Percentiles rank a stretch among this genome's conserved stretches.
Conservation (phyloP, 805 yeast genomes). For the Komagataella ulmi region DNA sequence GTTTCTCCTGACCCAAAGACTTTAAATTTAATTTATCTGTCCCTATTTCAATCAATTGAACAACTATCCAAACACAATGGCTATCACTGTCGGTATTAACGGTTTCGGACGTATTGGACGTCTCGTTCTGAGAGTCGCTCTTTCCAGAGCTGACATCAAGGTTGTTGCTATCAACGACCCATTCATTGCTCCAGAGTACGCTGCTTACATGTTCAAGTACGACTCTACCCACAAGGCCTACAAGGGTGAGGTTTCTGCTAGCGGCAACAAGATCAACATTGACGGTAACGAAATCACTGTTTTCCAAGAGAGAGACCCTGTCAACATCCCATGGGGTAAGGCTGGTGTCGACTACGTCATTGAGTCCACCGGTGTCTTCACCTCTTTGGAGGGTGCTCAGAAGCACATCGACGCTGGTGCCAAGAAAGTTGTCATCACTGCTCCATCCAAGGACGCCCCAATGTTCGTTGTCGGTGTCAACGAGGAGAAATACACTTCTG, state of each 20-base stretch:
- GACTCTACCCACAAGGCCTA: conserved; percentile 87
- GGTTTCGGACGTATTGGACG: conserved; percentile 95
- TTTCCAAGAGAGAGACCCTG: conserved; percentile 78
- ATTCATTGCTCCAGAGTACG: conserved; percentile 79
- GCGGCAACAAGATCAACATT: conserved; percentile 48
- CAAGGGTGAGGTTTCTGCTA: conserved; percentile 56
- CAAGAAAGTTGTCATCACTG: conserved; percentile 89
- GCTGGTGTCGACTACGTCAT: conserved; percentile 75
- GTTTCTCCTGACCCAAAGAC: not conserved
- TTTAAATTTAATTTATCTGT: not conserved
- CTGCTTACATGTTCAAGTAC: conserved; percentile 91
- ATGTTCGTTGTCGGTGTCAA: conserved; percentile 93
- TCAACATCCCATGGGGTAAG: conserved; percentile 78
- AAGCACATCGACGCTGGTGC: conserved; percentile 87
- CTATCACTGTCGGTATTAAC: conserved; percentile 75
- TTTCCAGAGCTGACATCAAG: conserved; percentile 59
- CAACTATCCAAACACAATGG: conserved; percentile 21
- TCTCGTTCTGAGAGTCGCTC: conserved; percentile 74
- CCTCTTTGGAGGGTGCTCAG: conserved; percentile 65
- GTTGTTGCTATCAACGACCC: conserved; percentile 89
- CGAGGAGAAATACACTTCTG: conserved; percentile 64
- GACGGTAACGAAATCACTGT: conserved; percentile 56
- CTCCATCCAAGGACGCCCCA: conserved; percentile 90
- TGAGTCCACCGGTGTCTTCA: conserved; percentile 94
- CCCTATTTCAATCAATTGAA: conserved; percentile 19